Conservation (phyloP, 2,329 filamentous ascomycete species). For the Penicillium sp. region DNA sequence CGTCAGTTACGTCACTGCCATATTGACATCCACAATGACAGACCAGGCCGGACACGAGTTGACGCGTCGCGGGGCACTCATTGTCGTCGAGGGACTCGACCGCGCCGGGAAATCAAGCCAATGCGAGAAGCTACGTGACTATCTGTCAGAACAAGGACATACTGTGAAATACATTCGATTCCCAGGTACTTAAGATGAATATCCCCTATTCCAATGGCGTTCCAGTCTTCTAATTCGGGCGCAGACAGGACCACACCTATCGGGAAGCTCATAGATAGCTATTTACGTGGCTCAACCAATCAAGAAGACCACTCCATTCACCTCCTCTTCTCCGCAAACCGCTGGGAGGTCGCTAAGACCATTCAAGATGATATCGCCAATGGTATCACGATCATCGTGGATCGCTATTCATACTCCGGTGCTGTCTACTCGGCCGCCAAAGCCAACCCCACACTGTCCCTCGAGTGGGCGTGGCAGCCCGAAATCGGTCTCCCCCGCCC, state of each 20-base stretch:
- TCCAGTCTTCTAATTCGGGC: constrained; percentile 16
- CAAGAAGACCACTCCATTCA: constrained; percentile 90
- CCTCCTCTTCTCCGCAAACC: constrained; percentile 85
- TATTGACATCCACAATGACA: constrained; percentile 16
- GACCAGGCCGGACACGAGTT: constrained; percentile 17
- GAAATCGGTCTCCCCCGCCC: constrained; percentile 86
- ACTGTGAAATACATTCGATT: constrained; percentile 66
- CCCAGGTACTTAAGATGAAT: constrained; percentile 55
- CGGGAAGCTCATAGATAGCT: constrained; percentile 83
- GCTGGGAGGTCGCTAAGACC: constrained; percentile 70
- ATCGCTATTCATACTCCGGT: constrained; percentile 94
- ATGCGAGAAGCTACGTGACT: constrained; percentile 68
- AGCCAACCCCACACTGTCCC: constrained; percentile 67
- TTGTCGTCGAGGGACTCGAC: constrained; percentile 88
- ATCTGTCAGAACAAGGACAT: constrained; percentile 56
- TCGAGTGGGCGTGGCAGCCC: constrained; percentile 81
- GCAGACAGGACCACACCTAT: constrained; percentile 81
- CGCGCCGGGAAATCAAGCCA: constrained; percentile 92
- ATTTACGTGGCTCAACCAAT: constrained; percentile 72
- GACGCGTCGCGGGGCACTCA: constrained; percentile 66
- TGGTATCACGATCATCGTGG: constrained; percentile 79
- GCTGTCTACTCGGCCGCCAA: constrained; percentile 94
- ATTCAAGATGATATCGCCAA: constrained; percentile 57
- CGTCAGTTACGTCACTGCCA: no score
- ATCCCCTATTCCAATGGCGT: neutral